These are phyloP conservation scores for Hypoxylon sp. DNA, from an alignment of 2,329 filamentous ascomycete species.

Conservation along the genomic window DNA sequence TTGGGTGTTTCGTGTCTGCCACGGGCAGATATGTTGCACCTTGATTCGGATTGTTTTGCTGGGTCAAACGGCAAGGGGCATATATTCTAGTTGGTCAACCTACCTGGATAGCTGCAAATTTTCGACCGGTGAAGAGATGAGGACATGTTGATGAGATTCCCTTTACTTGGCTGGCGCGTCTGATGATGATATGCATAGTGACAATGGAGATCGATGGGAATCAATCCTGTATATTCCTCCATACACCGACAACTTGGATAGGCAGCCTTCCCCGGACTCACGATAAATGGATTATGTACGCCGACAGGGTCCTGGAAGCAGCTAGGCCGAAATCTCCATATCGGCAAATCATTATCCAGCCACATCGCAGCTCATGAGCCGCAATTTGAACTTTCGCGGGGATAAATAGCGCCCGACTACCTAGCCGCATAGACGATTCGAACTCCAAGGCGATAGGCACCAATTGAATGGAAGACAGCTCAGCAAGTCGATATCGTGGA, in stretches of 20 bases:
- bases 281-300: background rate
- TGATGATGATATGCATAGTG: too few species aligned
- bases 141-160: background rate
- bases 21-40: too few species aligned
- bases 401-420: too few species aligned
- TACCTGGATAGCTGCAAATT: background rate
- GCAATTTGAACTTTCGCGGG: background rate
- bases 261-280: background rate
- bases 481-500: background rate
- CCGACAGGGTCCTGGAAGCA: background rate
- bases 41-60: too few species aligned
- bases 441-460: background rate
- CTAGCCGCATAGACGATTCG: background rate
- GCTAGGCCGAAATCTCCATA: background rate
- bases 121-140: background rate
- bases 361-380: background rate
- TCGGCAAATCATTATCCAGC: background rate
- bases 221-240: conserved; percentile 9
- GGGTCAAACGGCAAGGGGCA: too few species aligned
- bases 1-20: conserved; percentile 23
- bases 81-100: background rate
- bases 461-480: background rate
- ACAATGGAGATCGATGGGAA: too few species aligned
- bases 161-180: background rate
- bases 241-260: conserved; percentile 15